Conservation (phyloP, 2,329 filamentous ascomycete species). For the Teratosphaeria epicoccoides region DNA sequence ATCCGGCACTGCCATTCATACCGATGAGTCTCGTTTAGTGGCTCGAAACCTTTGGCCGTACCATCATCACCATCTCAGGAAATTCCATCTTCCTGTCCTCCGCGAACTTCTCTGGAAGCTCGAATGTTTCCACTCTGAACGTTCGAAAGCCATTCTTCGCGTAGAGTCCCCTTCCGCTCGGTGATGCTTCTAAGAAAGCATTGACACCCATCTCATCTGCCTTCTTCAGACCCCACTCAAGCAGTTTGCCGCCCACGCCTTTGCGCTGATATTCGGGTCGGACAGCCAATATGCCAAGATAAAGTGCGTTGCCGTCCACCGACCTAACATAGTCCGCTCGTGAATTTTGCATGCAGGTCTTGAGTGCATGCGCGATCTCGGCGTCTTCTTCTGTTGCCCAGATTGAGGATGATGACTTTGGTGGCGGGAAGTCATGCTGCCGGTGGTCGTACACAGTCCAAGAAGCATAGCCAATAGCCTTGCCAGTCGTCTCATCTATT, state of each 20-base stretch:
- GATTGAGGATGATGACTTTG: background rate
- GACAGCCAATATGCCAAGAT: conserved; percentile 26
- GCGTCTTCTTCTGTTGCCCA: background rate
- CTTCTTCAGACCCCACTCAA: conserved; percentile 28
- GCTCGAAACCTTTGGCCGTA: background rate
- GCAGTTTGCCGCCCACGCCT: conserved; percentile 28
- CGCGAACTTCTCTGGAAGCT: background rate
- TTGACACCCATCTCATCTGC: conserved; percentile 28
- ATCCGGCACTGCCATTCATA: too few species aligned
- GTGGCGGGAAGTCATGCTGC: background rate
- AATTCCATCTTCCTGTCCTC: background rate
- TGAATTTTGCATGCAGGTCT: background rate
- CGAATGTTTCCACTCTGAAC: conserved; percentile 12
- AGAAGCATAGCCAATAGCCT: background rate
- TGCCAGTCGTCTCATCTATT: background rate
- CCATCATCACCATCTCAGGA: background rate
- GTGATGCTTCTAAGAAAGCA: conserved; percentile 30
- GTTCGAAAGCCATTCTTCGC: conserved; percentile 26
- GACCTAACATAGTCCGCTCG: background rate
- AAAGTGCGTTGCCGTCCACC: conserved; percentile 5
- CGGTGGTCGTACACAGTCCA: background rate
- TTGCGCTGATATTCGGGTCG: conserved; percentile 29
- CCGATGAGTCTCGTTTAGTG: too few species aligned
- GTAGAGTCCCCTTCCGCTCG: conserved; percentile 28
- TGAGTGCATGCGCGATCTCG: background rate